Conservation (phyloP, 2,329 filamentous ascomycete species). For the Cladosporium oxysporum region DNA sequence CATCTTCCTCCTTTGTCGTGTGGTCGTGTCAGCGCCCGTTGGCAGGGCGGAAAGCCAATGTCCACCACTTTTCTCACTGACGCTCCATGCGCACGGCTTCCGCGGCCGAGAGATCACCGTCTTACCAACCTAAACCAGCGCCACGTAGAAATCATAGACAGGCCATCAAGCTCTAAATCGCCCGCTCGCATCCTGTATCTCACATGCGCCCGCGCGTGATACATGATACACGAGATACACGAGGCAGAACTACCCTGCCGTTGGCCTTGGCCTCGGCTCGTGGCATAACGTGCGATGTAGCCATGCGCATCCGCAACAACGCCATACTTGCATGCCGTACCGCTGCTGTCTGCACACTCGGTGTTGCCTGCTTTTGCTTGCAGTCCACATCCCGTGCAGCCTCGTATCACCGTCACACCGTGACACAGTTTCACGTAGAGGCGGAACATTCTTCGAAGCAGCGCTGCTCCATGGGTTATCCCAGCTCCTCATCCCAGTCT, state of each 20-base stretch:
- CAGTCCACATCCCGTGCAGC: not conserved
- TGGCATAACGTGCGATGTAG: constrained; percentile 9
- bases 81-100: not conserved
- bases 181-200: not conserved
- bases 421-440: constrained; percentile 19
- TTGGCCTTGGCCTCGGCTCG: not conserved
- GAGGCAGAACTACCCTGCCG: not conserved
- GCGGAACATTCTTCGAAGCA: constrained; percentile 17
- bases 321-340: constrained; percentile 17
- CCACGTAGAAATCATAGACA: not conserved
- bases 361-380: constrained; percentile 1
- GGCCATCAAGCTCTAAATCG: not conserved
- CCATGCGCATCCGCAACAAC: constrained; percentile 11
- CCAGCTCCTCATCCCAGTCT: not conserved
- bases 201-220: constrained; percentile 6
- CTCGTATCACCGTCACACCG: constrained; percentile 15
- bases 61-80: constrained; percentile 3
- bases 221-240: not conserved
- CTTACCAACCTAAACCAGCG: constrained; percentile 18
- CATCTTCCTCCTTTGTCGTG: not conserved
- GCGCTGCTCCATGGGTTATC: constrained; percentile 12
- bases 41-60: not conserved
- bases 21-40: not conserved
- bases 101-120: constrained; percentile 9
- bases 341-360: not conserved